These are phyloP conservation scores for Aquilaria malaccensis DNA, from an alignment of 345 rosid genomes.

Conservation along the genomic window DNA sequence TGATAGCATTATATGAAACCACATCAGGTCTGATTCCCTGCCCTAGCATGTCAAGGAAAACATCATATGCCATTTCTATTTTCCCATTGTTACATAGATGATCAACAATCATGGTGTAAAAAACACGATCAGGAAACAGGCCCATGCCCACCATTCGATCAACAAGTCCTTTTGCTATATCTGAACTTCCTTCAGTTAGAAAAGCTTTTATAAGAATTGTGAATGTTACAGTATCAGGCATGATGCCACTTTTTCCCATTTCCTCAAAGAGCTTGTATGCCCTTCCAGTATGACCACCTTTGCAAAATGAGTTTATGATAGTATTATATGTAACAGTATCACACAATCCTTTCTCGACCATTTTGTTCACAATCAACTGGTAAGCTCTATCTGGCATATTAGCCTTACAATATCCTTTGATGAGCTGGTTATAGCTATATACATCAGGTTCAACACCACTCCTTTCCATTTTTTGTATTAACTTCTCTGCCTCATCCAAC, in stretches of 20 bases:
- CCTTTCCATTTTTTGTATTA: conserved; percentile 60
- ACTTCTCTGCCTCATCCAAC: conserved; percentile 59
- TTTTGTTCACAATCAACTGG: conserved; percentile 44
- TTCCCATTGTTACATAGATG: conserved; percentile 70
- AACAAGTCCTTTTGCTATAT: conserved; percentile 55
- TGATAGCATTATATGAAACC: conserved; percentile 72
- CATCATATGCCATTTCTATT: conserved; percentile 48
- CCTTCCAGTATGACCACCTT: conserved; percentile 27
- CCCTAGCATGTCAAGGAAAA: conserved; percentile 71
- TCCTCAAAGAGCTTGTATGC: conserved; percentile 68
- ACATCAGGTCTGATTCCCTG: conserved; percentile 68
- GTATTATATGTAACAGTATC: conserved; percentile 87
- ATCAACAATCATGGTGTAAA: conserved; percentile 77
- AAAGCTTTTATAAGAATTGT: conserved; percentile 65
- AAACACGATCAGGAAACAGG: conserved; percentile 58
- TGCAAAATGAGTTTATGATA: conserved; percentile 56
- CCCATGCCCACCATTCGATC: conserved; percentile 60
- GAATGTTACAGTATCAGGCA: conserved; percentile 65
- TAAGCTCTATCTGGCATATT: conserved; percentile 45
- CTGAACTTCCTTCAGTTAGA: conserved; percentile 55
- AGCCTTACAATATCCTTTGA: conserved; percentile 72
- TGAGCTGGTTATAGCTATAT: conserved; percentile 76
- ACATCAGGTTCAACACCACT: conserved; percentile 68
- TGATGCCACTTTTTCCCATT: conserved; percentile 57
- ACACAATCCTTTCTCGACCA: conserved; percentile 62